Evolutionary conservation across 1,284 basidiomycete genomes (phyloP), one percentile per base, ranked within the genome.

Genomic region (Phlebopus sp.): DNA sequence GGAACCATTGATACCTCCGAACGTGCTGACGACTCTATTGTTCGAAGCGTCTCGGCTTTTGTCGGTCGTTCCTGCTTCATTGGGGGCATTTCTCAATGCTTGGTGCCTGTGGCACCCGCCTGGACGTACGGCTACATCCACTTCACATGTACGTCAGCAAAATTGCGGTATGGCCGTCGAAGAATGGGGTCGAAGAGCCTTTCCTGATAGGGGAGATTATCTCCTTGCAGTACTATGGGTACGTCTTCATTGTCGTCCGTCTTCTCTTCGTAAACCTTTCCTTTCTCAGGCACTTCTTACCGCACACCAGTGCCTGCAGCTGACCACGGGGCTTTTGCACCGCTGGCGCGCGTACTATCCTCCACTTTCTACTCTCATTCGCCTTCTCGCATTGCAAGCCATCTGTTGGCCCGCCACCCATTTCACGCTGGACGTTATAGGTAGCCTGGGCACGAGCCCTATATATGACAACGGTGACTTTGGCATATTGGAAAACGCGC

Each of bases 331-430:
- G 17, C 79, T 93, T 1, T 72, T 92, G 32, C 80, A 79, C 15
- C 81, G 90, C 37, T 93, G 90, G 90, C 76, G 81, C 32, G 75
- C 86, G 0, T 92, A 92, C 68, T 93, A 93, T 58, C 78, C 86
- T 0, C 84, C 88, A 1, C 69, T 90, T 21, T 77, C 90, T 2
- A 88, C 90, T 3, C 78, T 93, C 45, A 87, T 93, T 58, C 82
- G 90, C 9, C 80, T 93, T 2, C 76, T 92, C 39, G 89, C 86
- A 0, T 71, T 93, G 1, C 90, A 93, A 67, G 86, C 87, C 7
- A 91, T 92, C 51, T 88, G 90, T 64, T 93, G 91, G 90, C 89
- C 90, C 2, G 84, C 90, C 8, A 92, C 90, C 6, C 86, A 90
- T 51, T 65, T 88, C 30, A 90, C 86, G 1, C 77, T 92, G 17